Evolutionary conservation across 2,329 filamentous ascomycete species (phyloP).

Genomic region (Talaromyces sp.): DNA sequence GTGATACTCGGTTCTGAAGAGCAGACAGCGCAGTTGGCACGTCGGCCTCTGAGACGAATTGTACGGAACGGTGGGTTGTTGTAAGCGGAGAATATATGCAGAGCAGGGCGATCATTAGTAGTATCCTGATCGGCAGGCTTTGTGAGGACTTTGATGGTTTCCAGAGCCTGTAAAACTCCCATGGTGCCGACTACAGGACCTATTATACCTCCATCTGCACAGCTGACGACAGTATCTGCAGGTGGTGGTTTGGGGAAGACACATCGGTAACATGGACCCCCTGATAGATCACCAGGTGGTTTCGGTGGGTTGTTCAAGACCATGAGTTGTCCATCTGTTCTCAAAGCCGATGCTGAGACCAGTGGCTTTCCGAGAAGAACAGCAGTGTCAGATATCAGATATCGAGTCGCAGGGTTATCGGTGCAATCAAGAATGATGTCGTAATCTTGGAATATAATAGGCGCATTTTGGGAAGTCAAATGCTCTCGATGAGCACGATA

Average conservation of each 20-base stretch:
- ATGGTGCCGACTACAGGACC: conserved; percentile 90
- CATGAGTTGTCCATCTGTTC: conserved; percentile 84
- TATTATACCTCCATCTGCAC: conserved; percentile 86
- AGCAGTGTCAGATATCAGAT: conserved; percentile 86
- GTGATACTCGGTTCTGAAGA: conserved; percentile 60
- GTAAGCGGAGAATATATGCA: conserved; percentile 43
- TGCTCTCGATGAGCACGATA: conserved; percentile 61
- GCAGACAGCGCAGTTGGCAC: conserved; percentile 71
- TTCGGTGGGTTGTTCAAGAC: conserved; percentile 75
- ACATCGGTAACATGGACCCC: conserved; percentile 88
- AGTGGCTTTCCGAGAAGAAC: conserved; percentile 73
- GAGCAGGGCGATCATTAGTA: conserved; percentile 19
- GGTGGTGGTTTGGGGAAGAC: conserved; percentile 86
- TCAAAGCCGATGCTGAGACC: conserved; percentile 82
- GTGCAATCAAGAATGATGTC: conserved; percentile 91
- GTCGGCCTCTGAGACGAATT: conserved; percentile 65
- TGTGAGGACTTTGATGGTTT: conserved; percentile 78
- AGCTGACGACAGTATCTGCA: conserved; percentile 73
- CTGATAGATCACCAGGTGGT: conserved; percentile 51
- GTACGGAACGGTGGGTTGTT: conserved; percentile 58
- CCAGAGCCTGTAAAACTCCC: conserved; percentile 86
- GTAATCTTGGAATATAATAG: conserved; percentile 62
- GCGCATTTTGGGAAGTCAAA: conserved; percentile 64
- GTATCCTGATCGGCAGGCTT: conserved; percentile 24
- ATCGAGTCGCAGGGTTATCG: conserved; percentile 84